phyloP scores from a whole-genome alignment of 78 protist species.

The Dictyostelium brefeldianum region DNA sequence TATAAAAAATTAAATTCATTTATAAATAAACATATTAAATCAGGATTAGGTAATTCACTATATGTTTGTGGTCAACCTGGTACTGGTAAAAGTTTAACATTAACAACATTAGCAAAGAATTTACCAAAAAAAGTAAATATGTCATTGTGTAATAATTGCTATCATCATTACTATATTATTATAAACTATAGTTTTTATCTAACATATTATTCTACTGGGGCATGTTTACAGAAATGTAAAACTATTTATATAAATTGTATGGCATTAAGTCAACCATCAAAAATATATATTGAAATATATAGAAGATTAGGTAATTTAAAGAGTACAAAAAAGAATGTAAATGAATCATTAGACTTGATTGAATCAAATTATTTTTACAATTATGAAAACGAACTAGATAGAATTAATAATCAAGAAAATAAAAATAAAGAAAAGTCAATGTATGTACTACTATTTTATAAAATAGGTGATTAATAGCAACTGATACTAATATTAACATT shows the following conservation, averaged over 20 bases:
- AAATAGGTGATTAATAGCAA: too few relatives aligned
- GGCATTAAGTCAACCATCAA: slow-evolving; percentile 17
- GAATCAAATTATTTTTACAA: background rate
- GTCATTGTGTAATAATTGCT: background rate
- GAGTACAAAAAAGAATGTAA: slow-evolving; percentile 16
- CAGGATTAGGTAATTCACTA: slow-evolving; percentile 13
- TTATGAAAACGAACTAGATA: background rate
- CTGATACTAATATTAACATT: too few relatives aligned
- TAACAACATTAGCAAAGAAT: background rate
- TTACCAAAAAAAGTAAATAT: background rate
- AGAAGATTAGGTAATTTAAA: background rate
- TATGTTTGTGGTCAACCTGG: slow-evolving; percentile 69
- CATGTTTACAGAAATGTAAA: background rate
- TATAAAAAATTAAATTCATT: background rate
- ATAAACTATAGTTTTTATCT: background rate
- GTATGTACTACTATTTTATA: too few relatives aligned
- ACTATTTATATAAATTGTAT: slow-evolving; percentile 55
- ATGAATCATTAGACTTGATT: background rate
- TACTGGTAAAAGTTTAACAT: slow-evolving; percentile 60
- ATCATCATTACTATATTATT: background rate
- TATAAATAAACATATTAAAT: background rate
- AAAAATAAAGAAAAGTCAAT: background rate
- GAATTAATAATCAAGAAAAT: background rate
- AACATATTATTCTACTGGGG: too few relatives aligned
- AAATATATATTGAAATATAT: slow-evolving; percentile 26